Conservation (phyloP, 1,284 basidiomycete species). For the Fomitopsis palustris region DNA sequence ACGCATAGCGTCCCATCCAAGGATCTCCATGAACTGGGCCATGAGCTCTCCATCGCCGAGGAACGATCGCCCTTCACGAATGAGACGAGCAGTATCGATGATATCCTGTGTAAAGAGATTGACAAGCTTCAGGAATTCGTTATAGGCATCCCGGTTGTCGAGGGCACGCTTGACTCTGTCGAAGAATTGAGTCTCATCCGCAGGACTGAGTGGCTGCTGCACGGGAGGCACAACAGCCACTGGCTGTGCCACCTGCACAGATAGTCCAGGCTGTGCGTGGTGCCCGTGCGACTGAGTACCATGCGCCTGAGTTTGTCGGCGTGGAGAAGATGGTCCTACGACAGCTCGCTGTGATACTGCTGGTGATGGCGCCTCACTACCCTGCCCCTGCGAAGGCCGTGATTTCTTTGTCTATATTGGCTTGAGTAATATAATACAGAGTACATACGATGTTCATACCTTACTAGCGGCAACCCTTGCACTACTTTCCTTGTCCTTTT, state of each 20-base stretch:
- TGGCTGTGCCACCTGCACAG: slow-evolving; percentile 22
- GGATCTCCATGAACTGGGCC: slow-evolving; percentile 82
- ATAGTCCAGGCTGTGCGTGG: slow-evolving; percentile 26
- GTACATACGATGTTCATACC: slow-evolving; percentile 17
- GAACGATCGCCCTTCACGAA: slow-evolving; percentile 64
- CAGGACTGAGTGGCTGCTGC: slow-evolving; percentile 35
- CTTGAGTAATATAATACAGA: background rate
- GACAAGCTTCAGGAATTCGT: slow-evolving; percentile 94
- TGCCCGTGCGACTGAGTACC: slow-evolving; percentile 15
- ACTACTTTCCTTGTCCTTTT: slow-evolving; percentile 15
- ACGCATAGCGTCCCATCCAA: slow-evolving; percentile 82
- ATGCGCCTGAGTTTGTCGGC: slow-evolving; percentile 17
- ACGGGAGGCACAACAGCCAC: slow-evolving; percentile 27
- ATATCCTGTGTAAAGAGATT: slow-evolving; percentile 95
- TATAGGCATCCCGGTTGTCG: slow-evolving; percentile 88
- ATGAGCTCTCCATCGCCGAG: slow-evolving; percentile 77
- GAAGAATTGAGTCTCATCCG: slow-evolving; percentile 88
- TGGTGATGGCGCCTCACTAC: slow-evolving; percentile 23
- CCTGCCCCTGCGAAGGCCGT: slow-evolving; percentile 22
- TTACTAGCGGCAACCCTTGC: slow-evolving; percentile 27
- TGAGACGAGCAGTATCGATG: slow-evolving; percentile 82
- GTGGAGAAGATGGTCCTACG: slow-evolving; percentile 21
- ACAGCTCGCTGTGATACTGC: slow-evolving; percentile 22
- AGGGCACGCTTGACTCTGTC: slow-evolving; percentile 88
- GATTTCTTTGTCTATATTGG: slow-evolving; percentile 17